Evolutionary conservation across 1,139 yeast species (phyloP), one percentile per base, ranked within the genome.

Genomic region (Scheffersomyces parashehatae): DNA sequence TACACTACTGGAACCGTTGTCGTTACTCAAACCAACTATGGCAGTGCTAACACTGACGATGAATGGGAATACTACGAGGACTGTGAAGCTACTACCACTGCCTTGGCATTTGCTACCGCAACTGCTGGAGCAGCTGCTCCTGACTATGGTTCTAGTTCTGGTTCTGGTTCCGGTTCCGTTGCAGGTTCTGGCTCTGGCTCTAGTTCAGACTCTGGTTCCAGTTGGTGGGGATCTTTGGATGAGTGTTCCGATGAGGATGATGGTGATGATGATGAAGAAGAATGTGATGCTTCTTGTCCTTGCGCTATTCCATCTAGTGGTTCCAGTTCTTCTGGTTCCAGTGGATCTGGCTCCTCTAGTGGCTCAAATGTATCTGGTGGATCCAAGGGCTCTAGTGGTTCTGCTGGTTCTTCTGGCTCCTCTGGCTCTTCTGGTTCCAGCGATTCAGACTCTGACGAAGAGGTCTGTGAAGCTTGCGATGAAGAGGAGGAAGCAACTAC

Each of bases 401-500:
- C 26, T 20, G 26, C 26, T 6, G 26, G 26, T 20, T 6, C 26
- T 20, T 20, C 26, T 20, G 26, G 26, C 7, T 20, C 26, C 8
- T 16, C 20, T 16, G 20, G 20, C 6, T 16, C 20, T 3, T 16
- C 49, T 35, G 41, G 58, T 33, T 43, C 46, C 26, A 52, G 49
- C 32, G 60, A 58, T 46, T 59, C 64, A 40, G 61, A 60, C 36
- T 54, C 66, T 33, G 63, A 60, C 46, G 60, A 64, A 38, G 63
- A 60, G 36, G 55, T 65, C 29, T 78, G 79, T 60, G 67, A 66
- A 37, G 76, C 85, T 31, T 83, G 75, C 65, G 59, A 70, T 52
- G 78, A 57, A 83, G 90, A 64, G 86, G 46, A 39, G 12, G 43
- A 40, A 14, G n/a, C 11, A 3, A 31, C 35, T 14, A 31, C 35